A percentile compares a stretch with the other conserved stretches of the same genome.
phyloP scores from a whole-genome alignment of 768 basidiomycete genomes.

The Pleurotus platypus region DNA sequence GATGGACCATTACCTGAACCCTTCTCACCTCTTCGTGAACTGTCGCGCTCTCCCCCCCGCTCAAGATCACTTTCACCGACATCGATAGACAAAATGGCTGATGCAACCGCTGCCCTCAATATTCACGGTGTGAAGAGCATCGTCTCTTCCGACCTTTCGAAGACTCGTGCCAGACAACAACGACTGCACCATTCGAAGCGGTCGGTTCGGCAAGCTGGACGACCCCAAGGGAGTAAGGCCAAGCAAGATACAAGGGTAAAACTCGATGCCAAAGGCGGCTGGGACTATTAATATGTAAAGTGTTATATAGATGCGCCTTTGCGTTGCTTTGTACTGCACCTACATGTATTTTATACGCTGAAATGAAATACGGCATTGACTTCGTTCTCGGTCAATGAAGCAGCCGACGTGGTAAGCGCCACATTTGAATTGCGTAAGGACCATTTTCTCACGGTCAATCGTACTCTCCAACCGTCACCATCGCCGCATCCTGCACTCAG shows the following conservation, averaged over 20 bases:
- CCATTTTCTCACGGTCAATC: background rate
- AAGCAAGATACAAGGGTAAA: conserved; percentile 73
- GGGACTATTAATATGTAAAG: conserved; percentile 40
- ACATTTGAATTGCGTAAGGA: background rate
- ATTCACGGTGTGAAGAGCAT: conserved; percentile 50
- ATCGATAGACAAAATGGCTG: conserved; percentile 28
- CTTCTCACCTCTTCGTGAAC: conserved; percentile 24
- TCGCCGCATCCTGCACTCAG: conserved; percentile 5
- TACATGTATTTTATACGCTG: too few relatives aligned
- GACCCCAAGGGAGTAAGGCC: conserved; percentile 79
- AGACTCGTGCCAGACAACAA: conserved; percentile 57
- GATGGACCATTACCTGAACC: conserved; percentile 23
- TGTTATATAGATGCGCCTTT: background rate
- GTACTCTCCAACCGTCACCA: conserved; percentile 5
- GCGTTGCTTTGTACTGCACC: too few relatives aligned
- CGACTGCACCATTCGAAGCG: conserved; percentile 80
- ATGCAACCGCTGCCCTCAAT: conserved; percentile 37
- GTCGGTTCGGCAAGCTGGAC: conserved; percentile 55
- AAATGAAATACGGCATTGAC: too few relatives aligned
- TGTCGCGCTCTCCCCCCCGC: conserved; percentile 51
- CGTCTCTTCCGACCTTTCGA: conserved; percentile 60
- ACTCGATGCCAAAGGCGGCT: conserved; percentile 54
- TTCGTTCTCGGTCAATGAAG: too few relatives aligned
- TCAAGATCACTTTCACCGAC: conserved; percentile 45
- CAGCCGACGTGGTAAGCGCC: background rate